These are phyloP conservation scores for Tetracladium maxilliforme DNA, from an alignment of 2,329 filamentous ascomycete species.

Conservation along the genomic window DNA sequence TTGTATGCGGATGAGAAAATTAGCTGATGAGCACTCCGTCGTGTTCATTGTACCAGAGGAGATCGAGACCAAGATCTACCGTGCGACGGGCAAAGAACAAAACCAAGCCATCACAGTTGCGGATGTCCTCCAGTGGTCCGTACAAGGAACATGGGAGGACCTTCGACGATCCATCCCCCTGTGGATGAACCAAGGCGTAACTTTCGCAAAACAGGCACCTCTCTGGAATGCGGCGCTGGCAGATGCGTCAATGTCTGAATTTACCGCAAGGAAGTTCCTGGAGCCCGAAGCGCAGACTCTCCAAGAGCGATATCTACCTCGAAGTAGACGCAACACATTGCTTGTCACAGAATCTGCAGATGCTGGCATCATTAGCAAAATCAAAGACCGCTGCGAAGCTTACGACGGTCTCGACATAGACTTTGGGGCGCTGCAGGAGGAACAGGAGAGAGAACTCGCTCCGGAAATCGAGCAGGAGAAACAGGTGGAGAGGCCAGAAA, in stretches of 20 bases:
- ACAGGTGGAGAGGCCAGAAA: conserved; percentile 31
- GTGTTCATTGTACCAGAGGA: conserved; percentile 45
- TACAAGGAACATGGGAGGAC: conserved; percentile 39
- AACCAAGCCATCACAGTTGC: conserved; percentile 22
- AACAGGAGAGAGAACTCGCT: conserved; percentile 54
- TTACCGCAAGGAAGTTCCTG: conserved; percentile 19
- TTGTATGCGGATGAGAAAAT: conserved; percentile 57
- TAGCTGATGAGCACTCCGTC: conserved; percentile 52
- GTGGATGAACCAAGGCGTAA: conserved; percentile 44
- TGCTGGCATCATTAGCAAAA: conserved; percentile 12
- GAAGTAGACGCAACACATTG: conserved; percentile 1
- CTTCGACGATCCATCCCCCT: conserved; percentile 33
- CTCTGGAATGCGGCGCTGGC: conserved; percentile 15
- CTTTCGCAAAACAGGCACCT: conserved; percentile 25
- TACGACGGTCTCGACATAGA: conserved; percentile 17
- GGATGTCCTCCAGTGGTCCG: conserved; percentile 44
- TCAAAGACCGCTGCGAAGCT: conserved; percentile 18
- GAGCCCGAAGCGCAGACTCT: conserved; percentile 39
- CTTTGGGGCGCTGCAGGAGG: conserved; percentile 35
- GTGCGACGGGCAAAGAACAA: conserved; percentile 6
- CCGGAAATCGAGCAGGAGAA: conserved; percentile 48
- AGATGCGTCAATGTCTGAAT: background rate
- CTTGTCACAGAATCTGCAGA: conserved; percentile 7
- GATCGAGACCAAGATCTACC: conserved; percentile 35
- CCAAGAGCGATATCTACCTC: conserved; percentile 33